Percentiles rank a stretch among this genome's conserved stretches.
Evolutionary conservation across 805 yeast species (phyloP).

Genomic region (Suhomyces xylopsoci): DNA sequence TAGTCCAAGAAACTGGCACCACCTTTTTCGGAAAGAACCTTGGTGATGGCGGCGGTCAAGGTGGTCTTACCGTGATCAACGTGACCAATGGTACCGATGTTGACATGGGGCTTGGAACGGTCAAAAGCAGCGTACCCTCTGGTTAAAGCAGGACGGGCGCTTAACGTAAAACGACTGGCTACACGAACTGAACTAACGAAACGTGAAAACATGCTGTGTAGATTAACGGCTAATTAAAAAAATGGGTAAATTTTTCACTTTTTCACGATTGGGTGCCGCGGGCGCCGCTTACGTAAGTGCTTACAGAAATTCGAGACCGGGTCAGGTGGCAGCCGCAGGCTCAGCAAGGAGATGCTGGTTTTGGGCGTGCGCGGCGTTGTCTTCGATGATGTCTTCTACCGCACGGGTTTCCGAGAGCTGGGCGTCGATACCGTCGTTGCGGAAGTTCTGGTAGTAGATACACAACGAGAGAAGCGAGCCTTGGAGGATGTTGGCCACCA

Average conservation of each 20-base stretch:
- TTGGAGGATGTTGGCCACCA: slow-evolving; percentile 69
- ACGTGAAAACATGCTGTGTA: slow-evolving; percentile 25
- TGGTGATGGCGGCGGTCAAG: slow-evolving; percentile 97
- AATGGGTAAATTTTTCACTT: slow-evolving; percentile 2
- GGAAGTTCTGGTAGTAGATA: slow-evolving; percentile 36
- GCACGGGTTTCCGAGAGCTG: slow-evolving; percentile 26
- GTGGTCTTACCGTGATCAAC: slow-evolving; percentile 99
- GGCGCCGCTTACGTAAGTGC: slow-evolving; percentile 2
- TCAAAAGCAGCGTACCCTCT: slow-evolving; percentile 70
- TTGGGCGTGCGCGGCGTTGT: slow-evolving; percentile 12
- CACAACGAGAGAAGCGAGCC: slow-evolving; percentile 61
- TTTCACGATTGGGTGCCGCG: background rate
- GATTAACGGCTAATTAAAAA: slow-evolving; percentile 1
- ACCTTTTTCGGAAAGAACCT: slow-evolving; percentile 81
- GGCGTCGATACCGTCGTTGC: slow-evolving; percentile 19
- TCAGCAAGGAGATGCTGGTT: background rate
- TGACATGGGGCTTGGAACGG: slow-evolving; percentile 95
- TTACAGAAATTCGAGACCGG: background rate
- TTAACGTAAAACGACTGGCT: slow-evolving; percentile 19
- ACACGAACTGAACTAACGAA: slow-evolving; percentile 27
- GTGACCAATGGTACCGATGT: slow-evolving; percentile 97
- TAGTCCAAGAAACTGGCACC: slow-evolving; percentile 95
- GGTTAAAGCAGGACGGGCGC: slow-evolving; percentile 27
- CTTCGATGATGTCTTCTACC: slow-evolving; percentile 28
- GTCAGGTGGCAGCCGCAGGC: background rate